Conservation (phyloP, 73 alveolate genomes). For the Tetrahymena thermophila region DNA sequence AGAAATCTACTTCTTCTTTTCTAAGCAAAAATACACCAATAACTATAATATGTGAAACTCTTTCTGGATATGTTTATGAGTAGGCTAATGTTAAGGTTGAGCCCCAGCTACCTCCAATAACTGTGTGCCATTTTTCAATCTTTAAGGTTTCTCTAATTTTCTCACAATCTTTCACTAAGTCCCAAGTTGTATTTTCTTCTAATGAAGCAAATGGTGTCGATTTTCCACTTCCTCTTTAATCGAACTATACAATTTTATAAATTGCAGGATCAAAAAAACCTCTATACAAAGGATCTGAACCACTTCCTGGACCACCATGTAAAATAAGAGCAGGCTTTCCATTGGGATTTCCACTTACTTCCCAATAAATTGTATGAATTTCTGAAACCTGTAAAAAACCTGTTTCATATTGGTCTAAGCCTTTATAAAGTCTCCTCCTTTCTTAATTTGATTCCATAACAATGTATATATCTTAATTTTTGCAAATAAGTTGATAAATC, state of each 20-base stretch:
- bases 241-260: conserved; percentile 4
- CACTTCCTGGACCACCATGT: conserved; percentile 27
- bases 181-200: background rate
- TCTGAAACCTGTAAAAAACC: conserved; percentile 10
- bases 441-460: background rate
- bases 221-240: conserved; percentile 19
- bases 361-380: conserved; percentile 5
- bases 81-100: conserved; percentile 6
- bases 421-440: background rate
- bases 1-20: conserved; percentile 16
- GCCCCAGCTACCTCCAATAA: conserved; percentile 19
- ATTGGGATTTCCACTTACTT: conserved; percentile 2
- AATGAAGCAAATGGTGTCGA: conserved; percentile 1
- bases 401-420: background rate
- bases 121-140: conserved; percentile 9
- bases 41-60: background rate
- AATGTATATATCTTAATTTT: background rate
- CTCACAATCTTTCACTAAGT: background rate
- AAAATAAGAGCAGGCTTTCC: conserved; percentile 16
- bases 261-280: background rate
- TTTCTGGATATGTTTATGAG: conserved; percentile 4
- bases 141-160: conserved; percentile 6
- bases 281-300: background rate
- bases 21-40: conserved; percentile 14
- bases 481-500: background rate